phyloP scores from a whole-genome alignment of 116 monocot species.

The Trichopus zeylanicus region DNA sequence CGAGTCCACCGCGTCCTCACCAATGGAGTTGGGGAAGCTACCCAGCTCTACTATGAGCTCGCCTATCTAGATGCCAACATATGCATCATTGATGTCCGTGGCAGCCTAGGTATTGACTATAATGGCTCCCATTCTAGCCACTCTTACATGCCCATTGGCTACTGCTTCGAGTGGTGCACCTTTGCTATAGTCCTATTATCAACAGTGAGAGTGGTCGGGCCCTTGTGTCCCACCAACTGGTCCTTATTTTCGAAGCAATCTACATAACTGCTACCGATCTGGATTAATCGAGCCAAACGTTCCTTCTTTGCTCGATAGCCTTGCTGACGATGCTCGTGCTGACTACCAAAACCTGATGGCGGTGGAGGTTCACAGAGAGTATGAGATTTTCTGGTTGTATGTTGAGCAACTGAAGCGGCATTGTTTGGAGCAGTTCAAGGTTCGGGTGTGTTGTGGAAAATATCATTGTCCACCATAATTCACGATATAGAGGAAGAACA shows the following conservation, averaged over 20 bases:
- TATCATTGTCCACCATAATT: no score
- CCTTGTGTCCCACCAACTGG: slow-evolving; percentile 84
- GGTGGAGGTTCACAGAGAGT: slow-evolving; percentile 44
- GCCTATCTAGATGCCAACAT: slow-evolving; percentile 65
- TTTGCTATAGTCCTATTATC: slow-evolving; percentile 61
- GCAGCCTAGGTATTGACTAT: slow-evolving; percentile 89
- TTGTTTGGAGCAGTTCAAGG: slow-evolving; percentile 71
- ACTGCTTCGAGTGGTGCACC: slow-evolving; percentile 75
- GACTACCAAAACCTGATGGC: slow-evolving; percentile 66
- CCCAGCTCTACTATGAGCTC: slow-evolving; percentile 93
- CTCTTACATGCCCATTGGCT: slow-evolving; percentile 81
- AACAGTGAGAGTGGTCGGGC: slow-evolving; percentile 98
- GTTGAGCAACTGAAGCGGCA: slow-evolving; percentile 65
- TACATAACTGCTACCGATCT: slow-evolving; percentile 16
- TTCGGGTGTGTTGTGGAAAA: no score
- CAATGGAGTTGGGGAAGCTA: slow-evolving; percentile 77
- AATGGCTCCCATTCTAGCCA: slow-evolving; percentile 64
- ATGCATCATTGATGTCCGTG: slow-evolving; percentile 80
- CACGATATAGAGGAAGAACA: no score
- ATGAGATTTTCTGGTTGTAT: slow-evolving; percentile 35
- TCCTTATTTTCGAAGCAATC: slow-evolving; percentile 80
- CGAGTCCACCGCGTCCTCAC: slow-evolving; percentile 56
- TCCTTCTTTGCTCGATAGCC: slow-evolving; percentile 35
- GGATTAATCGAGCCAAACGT: slow-evolving; percentile 18
- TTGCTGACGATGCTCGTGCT: slow-evolving; percentile 46